Evolutionary conservation across 208 protist genomes (phyloP).

Genomic region (Naegleria lovaniensis): DNA sequence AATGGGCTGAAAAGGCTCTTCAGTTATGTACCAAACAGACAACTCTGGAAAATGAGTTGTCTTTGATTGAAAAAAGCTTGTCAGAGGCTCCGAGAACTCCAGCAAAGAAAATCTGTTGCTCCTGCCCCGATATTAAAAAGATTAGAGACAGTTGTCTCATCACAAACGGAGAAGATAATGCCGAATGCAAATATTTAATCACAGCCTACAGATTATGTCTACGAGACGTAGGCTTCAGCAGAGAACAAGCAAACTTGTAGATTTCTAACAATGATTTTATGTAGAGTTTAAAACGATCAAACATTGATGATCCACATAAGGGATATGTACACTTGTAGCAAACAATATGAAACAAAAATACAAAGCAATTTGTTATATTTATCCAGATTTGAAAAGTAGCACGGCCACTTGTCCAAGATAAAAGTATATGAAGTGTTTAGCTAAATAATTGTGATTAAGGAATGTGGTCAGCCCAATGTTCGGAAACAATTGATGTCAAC

Average conservation of each 20-base stretch:
- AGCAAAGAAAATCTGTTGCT: constrained; percentile 25
- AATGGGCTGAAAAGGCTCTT: background rate
- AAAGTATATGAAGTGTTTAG: constrained; percentile 98
- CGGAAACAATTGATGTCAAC: too few species aligned
- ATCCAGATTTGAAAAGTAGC: constrained; percentile 95
- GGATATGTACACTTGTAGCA: too few species aligned
- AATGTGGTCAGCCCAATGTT: too few species aligned
- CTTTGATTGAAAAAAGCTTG: background rate
- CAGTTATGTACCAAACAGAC: background rate
- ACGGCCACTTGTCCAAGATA: constrained; percentile 98
- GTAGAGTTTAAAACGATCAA: background rate
- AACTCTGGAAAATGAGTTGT: background rate
- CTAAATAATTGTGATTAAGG: background rate
- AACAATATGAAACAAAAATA: background rate
- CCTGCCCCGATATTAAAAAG: constrained; percentile 13
- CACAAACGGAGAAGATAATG: background rate
- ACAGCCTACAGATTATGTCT: constrained; percentile 6
- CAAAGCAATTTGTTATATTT: constrained; percentile 34
- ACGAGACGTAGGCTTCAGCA: background rate
- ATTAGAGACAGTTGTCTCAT: constrained; percentile 16
- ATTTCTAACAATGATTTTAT: background rate
- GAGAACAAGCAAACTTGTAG: background rate
- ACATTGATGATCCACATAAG: too few species aligned
- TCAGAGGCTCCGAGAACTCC: background rate
- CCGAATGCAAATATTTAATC: background rate